Conservation (phyloP, 495 filamentous ascomycete genomes). For the Pseudomonodictys pantanalensis region DNA sequence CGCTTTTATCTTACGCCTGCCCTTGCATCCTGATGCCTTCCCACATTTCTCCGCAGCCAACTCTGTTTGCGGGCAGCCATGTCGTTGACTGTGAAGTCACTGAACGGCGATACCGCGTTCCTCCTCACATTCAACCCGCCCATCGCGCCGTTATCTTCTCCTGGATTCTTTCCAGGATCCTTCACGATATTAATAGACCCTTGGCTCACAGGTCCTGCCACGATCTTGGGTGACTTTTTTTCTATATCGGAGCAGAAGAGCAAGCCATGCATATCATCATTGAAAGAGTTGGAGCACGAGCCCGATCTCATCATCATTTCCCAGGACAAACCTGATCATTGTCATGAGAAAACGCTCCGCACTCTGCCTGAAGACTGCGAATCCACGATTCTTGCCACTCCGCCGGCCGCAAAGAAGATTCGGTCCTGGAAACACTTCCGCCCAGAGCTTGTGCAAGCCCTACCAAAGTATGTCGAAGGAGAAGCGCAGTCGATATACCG, state of each 20-base stretch:
- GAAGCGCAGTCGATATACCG: slow-evolving; percentile 47
- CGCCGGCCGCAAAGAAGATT: slow-evolving; percentile 59
- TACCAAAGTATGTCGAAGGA: slow-evolving; percentile 49
- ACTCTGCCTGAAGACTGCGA: slow-evolving; percentile 54
- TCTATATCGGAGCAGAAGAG: slow-evolving; percentile 47
- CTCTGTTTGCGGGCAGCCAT: slow-evolving; percentile 42
- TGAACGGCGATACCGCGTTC: slow-evolving; percentile 71
- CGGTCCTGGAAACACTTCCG: slow-evolving; percentile 65
- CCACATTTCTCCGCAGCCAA: not conserved
- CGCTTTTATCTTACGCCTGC: not conserved
- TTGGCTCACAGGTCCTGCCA: slow-evolving; percentile 63
- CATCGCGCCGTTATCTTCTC: slow-evolving; percentile 39
- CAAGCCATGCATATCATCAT: slow-evolving; percentile 54
- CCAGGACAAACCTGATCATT: slow-evolving; percentile 71
- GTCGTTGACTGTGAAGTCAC: slow-evolving; percentile 62
- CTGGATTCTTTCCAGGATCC: slow-evolving; percentile 44
- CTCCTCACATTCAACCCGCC: slow-evolving; percentile 60
- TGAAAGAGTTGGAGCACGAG: slow-evolving; percentile 56
- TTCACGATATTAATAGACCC: slow-evolving; percentile 70
- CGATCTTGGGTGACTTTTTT: slow-evolving; percentile 60
- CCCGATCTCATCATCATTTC: slow-evolving; percentile 66
- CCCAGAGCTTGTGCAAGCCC: slow-evolving; percentile 48
- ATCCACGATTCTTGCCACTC: slow-evolving; percentile 63
- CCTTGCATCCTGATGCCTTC: slow-evolving; percentile 11
- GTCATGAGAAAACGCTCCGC: slow-evolving; percentile 62